Base-by-base conservation (phyloP, 2,329 filamentous ascomycete genomes). In the Alternaria metachromatica region DNA sequence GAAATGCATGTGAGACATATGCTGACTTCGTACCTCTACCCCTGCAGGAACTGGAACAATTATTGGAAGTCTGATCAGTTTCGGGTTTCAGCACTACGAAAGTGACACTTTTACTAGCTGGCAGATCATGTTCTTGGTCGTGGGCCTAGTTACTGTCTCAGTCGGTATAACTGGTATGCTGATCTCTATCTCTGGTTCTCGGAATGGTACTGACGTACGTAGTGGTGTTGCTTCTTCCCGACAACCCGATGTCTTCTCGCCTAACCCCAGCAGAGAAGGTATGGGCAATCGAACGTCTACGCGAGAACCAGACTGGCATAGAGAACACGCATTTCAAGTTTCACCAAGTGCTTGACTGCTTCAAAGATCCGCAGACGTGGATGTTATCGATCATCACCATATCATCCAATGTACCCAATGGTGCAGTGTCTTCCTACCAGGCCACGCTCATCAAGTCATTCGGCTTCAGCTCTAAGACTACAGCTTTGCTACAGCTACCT, bases 81-180 rank as follows among this genome's bases (percentile, higher is more conserved):
- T 87, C 60, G 88, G 84, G 0, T 89, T 90, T 49, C 88, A 88
- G 1, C 83, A 88, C 65, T 66, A 70, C 5, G 63, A 67, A 4
- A 74, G 75, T 25, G 88, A 88, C 67, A 80, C 82, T 1, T 81
- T 91, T 20, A 82, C 85, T 0, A 86, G 85, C 0, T 91, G 89
- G 88, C 87, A 86, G 69, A 90, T 88, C 68, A 88, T 90, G 68
- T 91, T 91, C 72, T 78, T 92, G 18, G 85, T 91, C n/a, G 87
- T 82, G 15, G 80, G 81, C 3, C 54, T 73, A 1, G 58, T 79
- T n/a, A 81, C 79, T 5, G 65, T 75, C 5, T 51, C 71, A 4
- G 63, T 71, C 20, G 81, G 80, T 0, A 67, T 82, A 3, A 50
- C 58, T 10, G 67, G 67, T 68, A 46, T 49, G 28, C 13, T 5